These are phyloP conservation scores for Teratosphaeria destructans DNA, from an alignment of 2,329 filamentous ascomycete genomes.

Conservation along the genomic window DNA sequence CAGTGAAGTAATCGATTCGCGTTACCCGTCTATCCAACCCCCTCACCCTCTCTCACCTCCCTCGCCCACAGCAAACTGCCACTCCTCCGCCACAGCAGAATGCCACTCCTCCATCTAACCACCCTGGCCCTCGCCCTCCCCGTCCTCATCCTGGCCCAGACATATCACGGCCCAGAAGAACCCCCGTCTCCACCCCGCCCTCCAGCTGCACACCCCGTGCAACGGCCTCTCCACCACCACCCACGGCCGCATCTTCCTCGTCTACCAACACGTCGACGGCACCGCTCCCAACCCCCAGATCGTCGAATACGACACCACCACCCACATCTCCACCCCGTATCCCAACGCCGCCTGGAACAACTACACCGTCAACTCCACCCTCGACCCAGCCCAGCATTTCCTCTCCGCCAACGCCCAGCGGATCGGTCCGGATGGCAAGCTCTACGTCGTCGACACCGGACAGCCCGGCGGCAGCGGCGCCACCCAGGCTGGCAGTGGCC, in stretches of 20 bases:
- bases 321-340: constrained; percentile 16
- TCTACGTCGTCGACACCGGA: constrained; percentile 26
- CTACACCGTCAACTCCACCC: constrained; percentile 14
- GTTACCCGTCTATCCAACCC: background rate
- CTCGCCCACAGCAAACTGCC: background rate
- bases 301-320: constrained; percentile 18
- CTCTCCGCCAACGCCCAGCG: constrained; percentile 22
- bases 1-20: background rate
- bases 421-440: constrained; percentile 24
- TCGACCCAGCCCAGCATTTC: constrained; percentile 15
- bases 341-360: constrained; percentile 24
- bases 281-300: constrained; percentile 20
- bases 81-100: background rate
- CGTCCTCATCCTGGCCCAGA: background rate
- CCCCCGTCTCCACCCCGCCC: background rate
- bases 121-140: background rate
- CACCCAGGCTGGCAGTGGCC: background rate
- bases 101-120: background rate
- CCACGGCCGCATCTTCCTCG: constrained; percentile 22
- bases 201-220: constrained; percentile 3
- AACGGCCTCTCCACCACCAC: constrained; percentile 21
- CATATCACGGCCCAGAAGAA: constrained; percentile 1
- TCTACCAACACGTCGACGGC: constrained; percentile 22
- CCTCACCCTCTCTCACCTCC: background rate
- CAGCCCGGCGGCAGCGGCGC: constrained; percentile 16